Evolutionary conservation across 257 asterid genomes (phyloP).

Genomic region (Knoxia roxburghii): DNA sequence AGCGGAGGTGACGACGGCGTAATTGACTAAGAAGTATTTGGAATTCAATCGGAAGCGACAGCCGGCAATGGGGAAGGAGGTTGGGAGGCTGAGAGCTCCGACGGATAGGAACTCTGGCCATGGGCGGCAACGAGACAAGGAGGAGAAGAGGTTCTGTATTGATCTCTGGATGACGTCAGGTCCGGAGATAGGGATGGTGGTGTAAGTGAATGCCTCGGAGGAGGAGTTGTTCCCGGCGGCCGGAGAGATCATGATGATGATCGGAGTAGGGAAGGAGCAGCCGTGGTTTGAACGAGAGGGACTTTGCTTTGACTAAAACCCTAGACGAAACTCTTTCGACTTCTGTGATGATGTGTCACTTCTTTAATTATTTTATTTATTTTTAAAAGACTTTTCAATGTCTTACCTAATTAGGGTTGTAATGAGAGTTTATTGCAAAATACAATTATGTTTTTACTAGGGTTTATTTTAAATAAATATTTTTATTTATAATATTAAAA

Average conservation of each 20-base stretch:
- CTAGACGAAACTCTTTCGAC: background rate
- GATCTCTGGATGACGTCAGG: conserved; percentile 56
- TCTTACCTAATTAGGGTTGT: no score
- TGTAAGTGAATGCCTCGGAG: conserved; percentile 32
- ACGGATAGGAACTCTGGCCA: conserved; percentile 65
- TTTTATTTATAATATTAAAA: no score
- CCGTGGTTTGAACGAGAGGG: conserved; percentile 5
- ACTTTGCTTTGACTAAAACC: conserved; percentile 5
- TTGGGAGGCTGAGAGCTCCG: conserved; percentile 44
- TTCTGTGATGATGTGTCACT: background rate
- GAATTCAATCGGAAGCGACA: conserved; percentile 49
- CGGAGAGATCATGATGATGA: conserved; percentile 36
- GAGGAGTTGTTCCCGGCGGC: background rate
- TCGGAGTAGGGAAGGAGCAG: background rate
- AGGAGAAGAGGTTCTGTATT: conserved; percentile 50
- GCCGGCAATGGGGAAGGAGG: conserved; percentile 46
- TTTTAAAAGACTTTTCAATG: no score
- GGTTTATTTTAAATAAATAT: no score
- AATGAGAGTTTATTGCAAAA: no score
- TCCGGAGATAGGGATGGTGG: conserved; percentile 67
- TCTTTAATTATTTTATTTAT: background rate
- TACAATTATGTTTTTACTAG: no score
- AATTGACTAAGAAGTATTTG: conserved; percentile 55
- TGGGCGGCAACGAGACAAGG: conserved; percentile 59
- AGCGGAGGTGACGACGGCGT: conserved; percentile 39